Conservation (phyloP, 495 filamentous ascomycete genomes). For the Aspergillus sclerotiicarbonarius region DNA sequence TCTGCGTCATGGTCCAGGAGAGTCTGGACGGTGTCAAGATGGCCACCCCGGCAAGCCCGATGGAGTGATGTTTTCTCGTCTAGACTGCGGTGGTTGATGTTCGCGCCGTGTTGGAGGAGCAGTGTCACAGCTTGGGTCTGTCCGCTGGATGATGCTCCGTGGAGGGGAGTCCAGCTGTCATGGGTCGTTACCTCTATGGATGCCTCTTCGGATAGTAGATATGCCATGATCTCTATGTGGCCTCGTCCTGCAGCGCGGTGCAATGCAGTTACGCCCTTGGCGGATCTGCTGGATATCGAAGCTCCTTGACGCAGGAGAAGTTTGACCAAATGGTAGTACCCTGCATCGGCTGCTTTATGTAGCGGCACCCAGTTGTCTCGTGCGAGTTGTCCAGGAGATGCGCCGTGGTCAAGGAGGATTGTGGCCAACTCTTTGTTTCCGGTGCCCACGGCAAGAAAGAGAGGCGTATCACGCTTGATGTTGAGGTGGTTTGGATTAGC, state of each 20-base stretch:
- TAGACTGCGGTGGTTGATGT: neutral
- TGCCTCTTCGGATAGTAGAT: neutral
- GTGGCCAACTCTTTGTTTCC: neutral
- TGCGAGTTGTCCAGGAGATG: neutral
- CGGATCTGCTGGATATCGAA: neutral
- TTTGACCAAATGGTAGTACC: conserved; percentile 4
- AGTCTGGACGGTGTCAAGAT: conserved; percentile 7
- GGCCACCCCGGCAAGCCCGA: conserved; percentile 13
- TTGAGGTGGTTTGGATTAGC: neutral
- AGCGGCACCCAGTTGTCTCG: neutral
- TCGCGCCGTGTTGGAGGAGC: conserved; percentile 2
- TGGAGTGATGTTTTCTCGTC: conserved; percentile 10
- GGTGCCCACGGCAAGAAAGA: neutral
- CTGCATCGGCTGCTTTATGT: conserved; percentile 11
- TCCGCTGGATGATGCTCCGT: conserved; percentile 11
- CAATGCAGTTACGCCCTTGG: conserved; percentile 3
- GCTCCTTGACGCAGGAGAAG: neutral
- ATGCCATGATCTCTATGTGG: neutral
- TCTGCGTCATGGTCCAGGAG: conserved; percentile 10
- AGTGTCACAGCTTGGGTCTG: conserved; percentile 4
- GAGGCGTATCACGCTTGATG: neutral
- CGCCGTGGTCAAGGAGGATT: neutral
- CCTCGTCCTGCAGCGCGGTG: conserved; percentile 13
- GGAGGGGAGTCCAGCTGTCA: conserved; percentile 11
- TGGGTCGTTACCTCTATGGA: neutral